A percentile compares a stretch with the other conserved stretches of the same genome.
Conservation (phyloP, 2,329 filamentous ascomycete species). For the Aureobasidium sp. region DNA sequence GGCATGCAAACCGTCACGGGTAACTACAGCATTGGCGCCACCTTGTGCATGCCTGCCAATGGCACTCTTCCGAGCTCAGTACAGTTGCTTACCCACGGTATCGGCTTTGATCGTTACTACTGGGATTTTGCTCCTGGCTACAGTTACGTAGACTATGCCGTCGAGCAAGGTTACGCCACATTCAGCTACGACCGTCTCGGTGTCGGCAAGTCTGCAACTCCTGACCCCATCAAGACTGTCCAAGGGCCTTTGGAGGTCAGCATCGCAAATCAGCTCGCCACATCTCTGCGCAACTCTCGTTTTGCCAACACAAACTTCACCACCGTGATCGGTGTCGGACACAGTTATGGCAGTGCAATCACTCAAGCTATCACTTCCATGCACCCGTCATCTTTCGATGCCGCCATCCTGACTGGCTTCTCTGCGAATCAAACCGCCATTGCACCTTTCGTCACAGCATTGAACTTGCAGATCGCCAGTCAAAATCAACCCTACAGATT, state of each 20-base stretch:
- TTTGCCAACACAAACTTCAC: constrained; percentile 27
- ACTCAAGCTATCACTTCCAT: constrained; percentile 49
- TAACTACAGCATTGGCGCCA: constrained; percentile 20
- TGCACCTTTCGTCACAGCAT: constrained; percentile 22
- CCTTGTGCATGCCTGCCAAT: constrained; percentile 24
- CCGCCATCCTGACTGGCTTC: constrained; percentile 34
- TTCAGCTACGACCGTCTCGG: constrained; percentile 40
- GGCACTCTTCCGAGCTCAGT: constrained; percentile 23
- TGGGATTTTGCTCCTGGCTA: constrained; percentile 34
- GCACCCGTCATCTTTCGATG: constrained; percentile 46
- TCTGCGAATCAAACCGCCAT: constrained; percentile 23
- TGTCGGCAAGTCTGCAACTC: constrained; percentile 32
- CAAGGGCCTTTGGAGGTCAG: constrained; percentile 34
- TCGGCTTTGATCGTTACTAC: constrained; percentile 32
- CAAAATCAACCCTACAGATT: constrained; percentile 27
- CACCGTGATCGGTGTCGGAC: constrained; percentile 35
- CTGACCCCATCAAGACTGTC: constrained; percentile 34
- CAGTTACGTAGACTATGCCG: constrained; percentile 37
- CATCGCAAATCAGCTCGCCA: constrained; percentile 31
- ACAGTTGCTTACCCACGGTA: constrained; percentile 37
- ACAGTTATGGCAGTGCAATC: constrained; percentile 27
- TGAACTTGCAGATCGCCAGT: constrained; percentile 28
- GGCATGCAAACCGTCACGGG: constrained; percentile 18
- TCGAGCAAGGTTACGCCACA: constrained; percentile 33
- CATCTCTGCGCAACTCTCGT: constrained; percentile 26